Conservation (phyloP, 352 stramenopile genomes). For the Phytophthora multivora region DNA sequence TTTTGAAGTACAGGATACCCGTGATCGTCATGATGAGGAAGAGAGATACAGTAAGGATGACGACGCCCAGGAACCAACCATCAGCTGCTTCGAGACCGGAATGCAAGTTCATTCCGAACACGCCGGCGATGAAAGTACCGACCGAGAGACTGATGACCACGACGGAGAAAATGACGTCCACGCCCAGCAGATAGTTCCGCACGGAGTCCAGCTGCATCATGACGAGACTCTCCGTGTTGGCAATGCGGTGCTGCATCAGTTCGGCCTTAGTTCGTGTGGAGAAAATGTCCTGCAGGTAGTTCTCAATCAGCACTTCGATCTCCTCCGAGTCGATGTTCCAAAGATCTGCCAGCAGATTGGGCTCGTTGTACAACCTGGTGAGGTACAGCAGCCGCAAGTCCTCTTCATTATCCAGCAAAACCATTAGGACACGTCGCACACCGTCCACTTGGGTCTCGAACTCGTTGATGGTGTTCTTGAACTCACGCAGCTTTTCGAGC, state of each 20-base stretch:
- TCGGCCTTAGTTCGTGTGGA: constrained; percentile 69
- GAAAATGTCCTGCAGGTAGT: constrained; percentile 70
- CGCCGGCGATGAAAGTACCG: constrained; percentile 59
- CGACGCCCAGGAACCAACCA: constrained; percentile 44
- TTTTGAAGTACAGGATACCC: constrained; percentile 62
- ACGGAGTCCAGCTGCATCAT: constrained; percentile 76
- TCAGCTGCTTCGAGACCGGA: constrained; percentile 36
- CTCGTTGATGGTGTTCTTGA: constrained; percentile 83
- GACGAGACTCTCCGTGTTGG: constrained; percentile 72
- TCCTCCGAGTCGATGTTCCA: constrained; percentile 63
- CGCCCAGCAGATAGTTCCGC: constrained; percentile 64
- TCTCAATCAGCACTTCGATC: constrained; percentile 60
- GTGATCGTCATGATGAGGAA: constrained; percentile 41
- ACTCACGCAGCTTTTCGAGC: constrained; percentile 61
- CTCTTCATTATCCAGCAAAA: constrained; percentile 74
- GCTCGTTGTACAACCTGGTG: constrained; percentile 50
- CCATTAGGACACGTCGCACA: constrained; percentile 66
- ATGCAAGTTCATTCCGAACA: constrained; percentile 71
- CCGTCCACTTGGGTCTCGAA: constrained; percentile 70
- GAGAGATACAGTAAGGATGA: constrained; percentile 36
- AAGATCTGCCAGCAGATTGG: constrained; percentile 35
- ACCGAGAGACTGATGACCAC: constrained; percentile 62
- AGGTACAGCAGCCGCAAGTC: constrained; percentile 70
- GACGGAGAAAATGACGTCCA: constrained; percentile 64
- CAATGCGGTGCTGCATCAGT: constrained; percentile 71